Percentiles rank a stretch among this genome's conserved stretches.
Conservation (phyloP, 495 filamentous ascomycete species). For the Aspergillus sclerotioniger region DNA sequence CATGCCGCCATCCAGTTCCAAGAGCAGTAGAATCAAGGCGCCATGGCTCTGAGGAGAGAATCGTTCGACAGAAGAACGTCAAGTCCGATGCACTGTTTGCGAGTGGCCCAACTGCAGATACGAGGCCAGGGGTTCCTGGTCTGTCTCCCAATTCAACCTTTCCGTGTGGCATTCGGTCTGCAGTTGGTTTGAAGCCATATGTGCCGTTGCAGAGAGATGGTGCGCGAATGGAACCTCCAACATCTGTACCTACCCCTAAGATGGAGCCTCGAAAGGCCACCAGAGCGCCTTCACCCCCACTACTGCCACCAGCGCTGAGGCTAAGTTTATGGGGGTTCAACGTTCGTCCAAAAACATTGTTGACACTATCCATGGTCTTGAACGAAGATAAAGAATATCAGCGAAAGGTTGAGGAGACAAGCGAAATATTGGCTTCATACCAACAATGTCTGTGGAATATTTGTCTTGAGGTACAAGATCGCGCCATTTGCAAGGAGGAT, state of each 20-base stretch:
- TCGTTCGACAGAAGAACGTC: conserved; percentile 29
- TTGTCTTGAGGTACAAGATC: conserved; percentile 61
- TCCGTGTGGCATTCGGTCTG: conserved; percentile 42
- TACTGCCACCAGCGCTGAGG: conserved; percentile 52
- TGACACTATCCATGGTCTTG: conserved; percentile 1
- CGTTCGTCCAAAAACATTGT: conserved; percentile 27
- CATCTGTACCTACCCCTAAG: conserved; percentile 59
- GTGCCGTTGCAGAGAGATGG: conserved; percentile 58
- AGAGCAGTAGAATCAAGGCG: conserved; percentile 25
- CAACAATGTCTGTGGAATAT: conserved; percentile 43
- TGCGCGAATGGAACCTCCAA: conserved; percentile 54
- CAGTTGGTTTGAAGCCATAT: conserved; percentile 57
- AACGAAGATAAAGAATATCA: not conserved
- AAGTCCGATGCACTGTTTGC: conserved; percentile 27
- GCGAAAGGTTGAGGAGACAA: too few relatives aligned
- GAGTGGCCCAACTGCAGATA: conserved; percentile 41
- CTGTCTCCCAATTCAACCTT: not conserved
- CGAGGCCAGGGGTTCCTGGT: conserved; percentile 25
- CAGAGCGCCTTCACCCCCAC: conserved; percentile 57
- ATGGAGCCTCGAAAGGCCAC: conserved; percentile 48
- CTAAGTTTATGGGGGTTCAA: conserved; percentile 50
- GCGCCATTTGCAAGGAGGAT: conserved; percentile 36
- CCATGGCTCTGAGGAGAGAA: conserved; percentile 30
- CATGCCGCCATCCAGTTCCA: conserved; percentile 23
- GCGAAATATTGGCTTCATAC: not conserved